Evolutionary conservation across 495 filamentous ascomycete genomes (phyloP).

Genomic region (Podospora tetraspora): DNA sequence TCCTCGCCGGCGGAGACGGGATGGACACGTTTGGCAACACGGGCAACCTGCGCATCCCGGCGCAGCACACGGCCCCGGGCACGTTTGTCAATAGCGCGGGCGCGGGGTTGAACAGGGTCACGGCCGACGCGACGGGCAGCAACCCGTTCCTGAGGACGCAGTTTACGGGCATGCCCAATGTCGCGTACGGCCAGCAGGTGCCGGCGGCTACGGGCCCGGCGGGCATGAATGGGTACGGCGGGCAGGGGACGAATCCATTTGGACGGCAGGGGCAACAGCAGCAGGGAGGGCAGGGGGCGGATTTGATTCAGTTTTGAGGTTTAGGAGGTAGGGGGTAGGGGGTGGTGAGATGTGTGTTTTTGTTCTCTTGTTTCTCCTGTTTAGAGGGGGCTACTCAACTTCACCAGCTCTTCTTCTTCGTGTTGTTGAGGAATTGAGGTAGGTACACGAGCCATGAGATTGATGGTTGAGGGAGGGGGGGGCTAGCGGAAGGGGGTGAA

Average conservation of each 20-base stretch:
- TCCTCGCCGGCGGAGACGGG: constrained; percentile 81
- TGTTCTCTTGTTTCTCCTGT: constrained; percentile 8
- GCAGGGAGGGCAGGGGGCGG: constrained; percentile 46
- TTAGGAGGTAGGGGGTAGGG: background rate
- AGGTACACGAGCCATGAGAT: background rate
- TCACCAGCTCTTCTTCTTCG: background rate
- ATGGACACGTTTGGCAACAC: constrained; percentile 97
- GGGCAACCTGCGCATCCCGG: constrained; percentile 87
- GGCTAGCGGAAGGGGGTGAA: background rate
- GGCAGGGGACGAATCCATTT: constrained; percentile 63
- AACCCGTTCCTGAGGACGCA: constrained; percentile 85
- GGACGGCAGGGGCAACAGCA: constrained; percentile 58
- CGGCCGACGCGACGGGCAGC: constrained; percentile 71
- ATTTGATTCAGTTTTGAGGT: constrained; percentile 81
- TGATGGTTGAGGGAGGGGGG: background rate
- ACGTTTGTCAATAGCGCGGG: constrained; percentile 96
- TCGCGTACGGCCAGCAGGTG: constrained; percentile 52
- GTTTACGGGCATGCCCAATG: constrained; percentile 72
- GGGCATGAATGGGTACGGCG: constrained; percentile 48
- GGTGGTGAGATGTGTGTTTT: constrained; percentile 10
- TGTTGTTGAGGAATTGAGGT: background rate
- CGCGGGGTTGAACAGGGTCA: constrained; percentile 62
- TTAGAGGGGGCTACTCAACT: constrained; percentile 11
- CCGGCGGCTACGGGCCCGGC: constrained; percentile 78
- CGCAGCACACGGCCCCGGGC: constrained; percentile 94